These are phyloP conservation scores for Phytopythium vexans DNA, from an alignment of 352 stramenopile genomes.

Conservation along the genomic window DNA sequence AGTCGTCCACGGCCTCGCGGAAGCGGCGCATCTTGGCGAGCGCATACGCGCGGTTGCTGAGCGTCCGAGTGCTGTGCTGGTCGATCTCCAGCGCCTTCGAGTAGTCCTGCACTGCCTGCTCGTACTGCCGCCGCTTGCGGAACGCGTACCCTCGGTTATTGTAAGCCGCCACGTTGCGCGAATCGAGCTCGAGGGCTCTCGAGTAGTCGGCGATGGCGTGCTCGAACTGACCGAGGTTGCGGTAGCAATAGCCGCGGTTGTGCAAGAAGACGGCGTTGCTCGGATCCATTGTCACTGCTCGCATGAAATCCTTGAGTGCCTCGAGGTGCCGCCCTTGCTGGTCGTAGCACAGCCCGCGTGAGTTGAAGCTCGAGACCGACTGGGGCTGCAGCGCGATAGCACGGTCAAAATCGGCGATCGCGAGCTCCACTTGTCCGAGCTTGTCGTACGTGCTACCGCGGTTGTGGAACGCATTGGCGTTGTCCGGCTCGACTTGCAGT, in stretches of 20 bases:
- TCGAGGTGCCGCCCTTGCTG: slow-evolving; percentile 59
- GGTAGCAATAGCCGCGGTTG: slow-evolving; percentile 85
- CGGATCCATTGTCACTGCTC: slow-evolving; percentile 61
- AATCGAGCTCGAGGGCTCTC: slow-evolving; percentile 55
- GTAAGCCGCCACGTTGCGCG: slow-evolving; percentile 69
- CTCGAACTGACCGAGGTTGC: slow-evolving; percentile 75
- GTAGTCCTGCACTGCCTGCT: slow-evolving; percentile 76
- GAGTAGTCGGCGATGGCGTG: slow-evolving; percentile 69
- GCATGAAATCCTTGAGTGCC: slow-evolving; percentile 72
- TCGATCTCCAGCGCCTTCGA: slow-evolving; percentile 64
- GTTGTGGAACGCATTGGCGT: slow-evolving; percentile 85
- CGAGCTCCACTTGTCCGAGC: slow-evolving; percentile 50
- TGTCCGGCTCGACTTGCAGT: slow-evolving; percentile 57
- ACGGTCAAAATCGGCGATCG: slow-evolving; percentile 68
- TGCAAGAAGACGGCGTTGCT: slow-evolving; percentile 78
- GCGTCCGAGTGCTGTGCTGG: slow-evolving; percentile 69
- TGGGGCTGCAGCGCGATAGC: slow-evolving; percentile 57
- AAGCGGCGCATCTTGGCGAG: slow-evolving; percentile 78
- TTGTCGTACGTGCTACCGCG: slow-evolving; percentile 79
- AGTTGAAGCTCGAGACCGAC: slow-evolving; percentile 79
- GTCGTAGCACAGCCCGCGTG: slow-evolving; percentile 70
- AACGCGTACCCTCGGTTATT: slow-evolving; percentile 86
- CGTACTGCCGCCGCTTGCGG: slow-evolving; percentile 67
- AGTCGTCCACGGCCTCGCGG: slow-evolving; percentile 67
- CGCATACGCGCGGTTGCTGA: slow-evolving; percentile 86